Percentiles rank a stretch among this genome's conserved stretches.
Evolutionary conservation across 768 basidiomycete genomes (phyloP).

Genomic region (Heimioporus sp.): DNA sequence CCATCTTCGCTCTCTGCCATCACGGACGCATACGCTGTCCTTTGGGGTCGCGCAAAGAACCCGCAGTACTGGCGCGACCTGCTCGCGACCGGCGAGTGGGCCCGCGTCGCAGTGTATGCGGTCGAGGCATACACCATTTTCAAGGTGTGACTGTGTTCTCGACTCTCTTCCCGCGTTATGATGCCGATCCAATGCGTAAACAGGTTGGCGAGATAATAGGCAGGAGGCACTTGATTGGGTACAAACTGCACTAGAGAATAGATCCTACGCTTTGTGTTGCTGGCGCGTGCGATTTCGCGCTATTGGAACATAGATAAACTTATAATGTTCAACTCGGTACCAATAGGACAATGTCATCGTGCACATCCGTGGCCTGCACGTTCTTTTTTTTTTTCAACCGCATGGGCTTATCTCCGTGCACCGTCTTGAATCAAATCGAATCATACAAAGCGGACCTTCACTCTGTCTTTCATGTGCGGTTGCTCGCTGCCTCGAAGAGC

Average conservation of each 20-base stretch:
- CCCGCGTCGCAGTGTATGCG: constrained; percentile 68
- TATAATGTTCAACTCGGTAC: background rate
- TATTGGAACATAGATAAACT: constrained; percentile 10
- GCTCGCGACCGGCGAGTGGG: constrained; percentile 61
- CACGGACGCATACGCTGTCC: constrained; percentile 55
- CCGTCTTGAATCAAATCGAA: no score
- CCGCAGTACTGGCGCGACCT: constrained; percentile 60
- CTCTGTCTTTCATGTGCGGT: no score
- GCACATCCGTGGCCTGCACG: no score
- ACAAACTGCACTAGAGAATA: constrained; percentile 54
- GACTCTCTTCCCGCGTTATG: background rate
- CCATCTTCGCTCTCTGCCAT: constrained; percentile 57
- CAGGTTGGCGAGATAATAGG: constrained; percentile 89
- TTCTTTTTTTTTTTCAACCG: no score
- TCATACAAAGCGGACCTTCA: no score
- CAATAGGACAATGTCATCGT: no score
- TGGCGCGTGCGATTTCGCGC: background rate
- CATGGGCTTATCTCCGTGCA: background rate
- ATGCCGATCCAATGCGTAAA: background rate
- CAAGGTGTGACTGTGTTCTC: constrained; percentile 49
- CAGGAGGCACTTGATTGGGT: constrained; percentile 75
- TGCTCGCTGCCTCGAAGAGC: no score
- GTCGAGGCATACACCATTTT: constrained; percentile 89
- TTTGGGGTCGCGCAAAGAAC: constrained; percentile 62
- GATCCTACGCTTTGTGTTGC: background rate